Base-by-base conservation (phyloP, 148 eudicot species). In the Vaccinium darrowii region DNA sequence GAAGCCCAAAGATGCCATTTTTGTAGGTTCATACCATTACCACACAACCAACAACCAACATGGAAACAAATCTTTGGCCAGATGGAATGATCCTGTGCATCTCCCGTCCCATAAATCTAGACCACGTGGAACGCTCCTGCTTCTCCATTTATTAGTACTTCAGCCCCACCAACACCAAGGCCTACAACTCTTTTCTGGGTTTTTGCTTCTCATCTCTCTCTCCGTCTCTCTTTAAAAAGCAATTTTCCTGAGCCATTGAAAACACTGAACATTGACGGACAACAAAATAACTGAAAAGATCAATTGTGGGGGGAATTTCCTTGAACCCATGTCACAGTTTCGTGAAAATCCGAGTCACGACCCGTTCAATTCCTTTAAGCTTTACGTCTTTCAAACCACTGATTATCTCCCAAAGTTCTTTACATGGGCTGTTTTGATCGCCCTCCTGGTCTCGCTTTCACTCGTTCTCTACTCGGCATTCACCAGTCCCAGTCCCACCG, bases 361-460 rank as follows among this genome's bases (percentile, higher is more conserved):
- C 65, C 86, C 81, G 54, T 75, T 86, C 23, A 86, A 84, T 18
- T 36, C 86, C 13, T 80, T 80, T 18, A 88, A 79, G 58, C 21
- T 72, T 9, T 81, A 39, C 52, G 8, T 81, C n/a, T 52, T 23
- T 18, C 51, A 81, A 8, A 19, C 30, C 79, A 76, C 62, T 54
- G 89, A 88, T 67, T 18, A 51, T 30, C 16, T 86, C 36, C 52
- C 75, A 12, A 76, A 53, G 49, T 60, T 85, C 60, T 56, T 88
- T 8, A 89, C 84, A 83, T 80, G 57, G 18, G 54, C 84, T 3
- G 19, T 84, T 1, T 23, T 87, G 27, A 12, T 92, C 79, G 83
- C 81, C 86, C 52, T 88, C 4, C 15, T 85, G 72, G 63, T 85
- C 47, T 89, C 94, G 0, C 47, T 90, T 52, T 75, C 88, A 19